Base-by-base conservation (phyloP, 495 filamentous ascomycete genomes). In the Ascodesmis nigricans region DNA sequence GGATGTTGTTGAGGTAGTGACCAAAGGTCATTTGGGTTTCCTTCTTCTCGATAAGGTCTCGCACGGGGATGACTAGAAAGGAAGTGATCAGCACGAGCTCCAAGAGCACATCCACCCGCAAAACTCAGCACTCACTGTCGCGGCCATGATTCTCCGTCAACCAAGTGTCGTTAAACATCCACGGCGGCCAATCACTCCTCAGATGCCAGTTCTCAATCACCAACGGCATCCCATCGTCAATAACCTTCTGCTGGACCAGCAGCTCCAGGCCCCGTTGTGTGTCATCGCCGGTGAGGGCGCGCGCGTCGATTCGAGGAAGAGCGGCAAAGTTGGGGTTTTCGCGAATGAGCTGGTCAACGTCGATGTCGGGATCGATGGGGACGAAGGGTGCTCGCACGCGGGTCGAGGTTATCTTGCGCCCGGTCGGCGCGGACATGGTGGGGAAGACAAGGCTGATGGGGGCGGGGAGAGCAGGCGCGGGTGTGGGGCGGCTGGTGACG, bases 1-100 rank as follows among this genome's bases (percentile, higher is more conserved):
- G 61, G 69, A 93, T 69, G 32, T 75, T 83, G 33, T 72, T 70
- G 8, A 97, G 58, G 55, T 97, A 97, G 49, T 93, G 84, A 6
- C 67, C 71, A 27, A 81, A 73, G 0, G 78, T 79, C 54, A 92
- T 75, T 3, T 70, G 70, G 22, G 83, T 64, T 53, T 80, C 68
- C 9, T 64, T 55, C 37, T 71, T 67, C 3, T 62, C 63, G 1
- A 58, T 66, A 17, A 93, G 66, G 50, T 91, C 74, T 34, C 84
- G 67, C 26, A 83, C 75, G 53, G 70, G 54, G 39, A 75, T 68
- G 16, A 58, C 70, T 73, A 13, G 30, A 5, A 33, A 9, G 16
- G 26, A 26, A 14, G 5, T 16, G 29, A 50, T 22, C 52, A 15
- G 31, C 22, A n/a, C 30, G 15, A 15, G 16, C 21, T 5, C 2